Conservation (phyloP, 1,139 yeast genomes). For the Suhomyces wounanorum region DNA sequence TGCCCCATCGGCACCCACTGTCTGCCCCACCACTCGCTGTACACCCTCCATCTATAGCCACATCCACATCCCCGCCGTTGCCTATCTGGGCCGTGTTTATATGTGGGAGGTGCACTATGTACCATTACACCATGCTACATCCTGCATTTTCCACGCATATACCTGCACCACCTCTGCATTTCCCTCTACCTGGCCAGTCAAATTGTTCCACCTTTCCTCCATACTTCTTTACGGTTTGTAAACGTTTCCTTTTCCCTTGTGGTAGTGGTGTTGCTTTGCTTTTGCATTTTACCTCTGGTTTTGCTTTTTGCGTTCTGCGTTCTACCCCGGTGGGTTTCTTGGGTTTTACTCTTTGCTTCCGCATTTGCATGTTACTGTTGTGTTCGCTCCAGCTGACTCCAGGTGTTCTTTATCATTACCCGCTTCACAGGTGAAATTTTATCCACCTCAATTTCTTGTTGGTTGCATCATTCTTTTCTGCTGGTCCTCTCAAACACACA, state of each 20-base stretch:
- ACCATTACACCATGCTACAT: neutral
- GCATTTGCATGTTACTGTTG: too few relatives aligned
- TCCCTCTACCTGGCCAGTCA: neutral
- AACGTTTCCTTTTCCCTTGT: neutral
- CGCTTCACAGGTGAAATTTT: neutral
- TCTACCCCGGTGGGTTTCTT: too few relatives aligned
- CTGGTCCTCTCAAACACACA: neutral
- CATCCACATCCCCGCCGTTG: neutral
- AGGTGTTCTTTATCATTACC: neutral
- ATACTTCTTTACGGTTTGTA: neutral
- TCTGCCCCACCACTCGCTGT: neutral
- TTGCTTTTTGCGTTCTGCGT: too few relatives aligned
- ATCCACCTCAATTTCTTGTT: neutral
- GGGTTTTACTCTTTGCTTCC: too few relatives aligned
- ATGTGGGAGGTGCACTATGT: neutral
- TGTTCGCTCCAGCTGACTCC: too few relatives aligned
- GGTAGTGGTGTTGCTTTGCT: too few relatives aligned
- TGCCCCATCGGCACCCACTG: neutral
- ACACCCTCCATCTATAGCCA: neutral
- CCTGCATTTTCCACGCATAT: neutral
- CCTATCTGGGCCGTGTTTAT: neutral
- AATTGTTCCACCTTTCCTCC: neutral
- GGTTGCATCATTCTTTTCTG: neutral
- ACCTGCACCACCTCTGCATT: neutral
- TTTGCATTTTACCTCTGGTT: neutral